Base-by-base conservation (phyloP, 257 asterid genomes). In the Rauvolfia tetraphylla region DNA sequence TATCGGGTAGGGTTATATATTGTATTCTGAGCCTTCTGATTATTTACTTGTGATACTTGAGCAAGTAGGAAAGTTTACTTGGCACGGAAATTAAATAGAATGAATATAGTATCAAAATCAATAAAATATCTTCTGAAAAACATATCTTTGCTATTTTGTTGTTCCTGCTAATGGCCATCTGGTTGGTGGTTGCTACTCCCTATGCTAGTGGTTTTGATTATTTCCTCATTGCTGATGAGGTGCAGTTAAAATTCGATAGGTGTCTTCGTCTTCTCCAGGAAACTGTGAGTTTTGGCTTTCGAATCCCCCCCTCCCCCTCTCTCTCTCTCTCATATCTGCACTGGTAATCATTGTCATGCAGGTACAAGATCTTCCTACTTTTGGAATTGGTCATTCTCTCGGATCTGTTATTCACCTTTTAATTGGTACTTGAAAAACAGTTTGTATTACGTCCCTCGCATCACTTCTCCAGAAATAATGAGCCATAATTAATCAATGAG, bases 151-250 rank as follows among this genome's bases (percentile, higher is more conserved):
- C 25, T 72, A 22, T 23, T 72, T 27, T 54, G 11, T 72, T 73
- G 17, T 38, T 73, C 53, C 38, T 72, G 14, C 36, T 6, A 68
- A n/a, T 36, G 38, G 15, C 23, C 12, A 18, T 72, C 48, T 20
- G 36, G 20, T 54, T 34, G 87, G 92, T 93, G 77, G 89, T 93
- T 80, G 98, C 97, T 72, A 93, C 97, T 31, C 98, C 98, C 76
- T 93, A 88, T 87, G 93, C 98, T 74, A 92, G 98, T 81, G 96
- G 98, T 68, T 92, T 93, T 83, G 97, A 93, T 78, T 92, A 93
- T 89, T 92, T 92, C 86, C 89, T 86, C 80, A 94, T 94, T 79
- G 97, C 98, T 54, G 97, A 92, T 84, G 98, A 94, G 87, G 97
- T 83, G 82, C 97, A 94, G 81, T 90, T 94, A 73, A 94, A 90